phyloP scores from a whole-genome alignment of 768 basidiomycete genomes.

The Lentinula aciculospora region DNA sequence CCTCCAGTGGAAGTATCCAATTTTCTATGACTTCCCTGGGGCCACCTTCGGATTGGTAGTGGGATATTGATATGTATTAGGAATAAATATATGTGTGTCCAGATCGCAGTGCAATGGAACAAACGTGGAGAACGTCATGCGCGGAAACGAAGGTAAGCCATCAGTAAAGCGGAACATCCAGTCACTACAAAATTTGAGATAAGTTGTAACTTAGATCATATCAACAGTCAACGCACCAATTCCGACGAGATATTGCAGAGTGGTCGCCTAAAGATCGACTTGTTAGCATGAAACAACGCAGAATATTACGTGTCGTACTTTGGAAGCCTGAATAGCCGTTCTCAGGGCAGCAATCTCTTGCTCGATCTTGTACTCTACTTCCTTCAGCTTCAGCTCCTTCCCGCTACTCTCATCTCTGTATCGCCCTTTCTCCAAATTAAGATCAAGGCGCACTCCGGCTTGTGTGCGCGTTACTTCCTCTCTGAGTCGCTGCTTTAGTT shows the following conservation, averaged over 20 bases:
- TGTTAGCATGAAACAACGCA: neutral
- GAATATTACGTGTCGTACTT: slow-evolving; percentile 36
- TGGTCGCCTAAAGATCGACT: slow-evolving; percentile 54
- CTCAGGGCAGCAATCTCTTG: slow-evolving; percentile 87
- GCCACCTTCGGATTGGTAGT: slow-evolving; percentile 3
- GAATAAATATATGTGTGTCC: neutral
- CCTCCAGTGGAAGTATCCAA: slow-evolving; percentile 36
- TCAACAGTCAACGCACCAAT: slow-evolving; percentile 53
- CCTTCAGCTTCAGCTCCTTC: slow-evolving; percentile 94
- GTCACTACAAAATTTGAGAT: slow-evolving; percentile 48
- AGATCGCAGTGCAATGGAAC: neutral
- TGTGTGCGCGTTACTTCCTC: slow-evolving; percentile 92
- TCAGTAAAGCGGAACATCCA: slow-evolving; percentile 78
- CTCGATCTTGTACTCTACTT: slow-evolving; percentile 96
- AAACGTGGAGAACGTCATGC: neutral
- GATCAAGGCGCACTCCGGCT: slow-evolving; percentile 86
- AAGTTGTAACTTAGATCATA: slow-evolving; percentile 4
- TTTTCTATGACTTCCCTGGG: slow-evolving; percentile 68
- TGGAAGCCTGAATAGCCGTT: slow-evolving; percentile 81
- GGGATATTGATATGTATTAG: neutral
- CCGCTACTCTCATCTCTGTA: slow-evolving; percentile 89
- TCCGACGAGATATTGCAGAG: slow-evolving; percentile 82
- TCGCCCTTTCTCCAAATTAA: slow-evolving; percentile 95
- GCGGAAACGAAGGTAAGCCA: slow-evolving; percentile 82
- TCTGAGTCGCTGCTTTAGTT: slow-evolving; percentile 87